Evolutionary conservation across 129 eudicot genomes (phyloP), one percentile per base, ranked within the genome.

Genomic region (Escallonia rubra): DNA sequence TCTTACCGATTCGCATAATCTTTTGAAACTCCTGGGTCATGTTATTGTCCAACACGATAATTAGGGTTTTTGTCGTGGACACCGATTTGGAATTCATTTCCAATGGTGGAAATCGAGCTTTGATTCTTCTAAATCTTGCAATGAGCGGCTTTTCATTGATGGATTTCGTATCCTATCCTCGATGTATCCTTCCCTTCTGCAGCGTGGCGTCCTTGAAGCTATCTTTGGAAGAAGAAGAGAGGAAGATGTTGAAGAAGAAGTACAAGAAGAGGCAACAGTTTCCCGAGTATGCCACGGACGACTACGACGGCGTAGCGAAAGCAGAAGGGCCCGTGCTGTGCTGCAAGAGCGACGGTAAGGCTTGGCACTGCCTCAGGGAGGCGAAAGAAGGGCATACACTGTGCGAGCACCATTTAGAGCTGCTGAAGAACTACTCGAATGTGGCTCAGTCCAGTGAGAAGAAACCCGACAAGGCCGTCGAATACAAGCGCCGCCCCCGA

Each of bases 351-450:
- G 83, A 82, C 47, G 83, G 68, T 2, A 72, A 85, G 65, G 86
- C 82, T 61, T 85, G 87, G 92, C 79, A 82, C 63, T 89, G 96
- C 76, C 73, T 75, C 43, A 61, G 75, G 14, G 72, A 71, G 46
- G 92, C 84, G 4, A 64, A 65, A 53, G 12, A 65, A 5, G 87
- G 85, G 4, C 50, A 59, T 13, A 14, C 76, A 4, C 44, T 88
- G 50, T 88, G 96, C 38, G 80, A 79, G 52, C 76, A 72, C 48
- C 87, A 81, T 68, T n/a, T 84, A 45, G 56, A 59, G 48, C 46
- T 60, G 51, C 39, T 58, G 12, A 75, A 60, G 66, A 64, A 38
- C 40, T 54, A 57, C 43, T 64, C 38, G 9, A 80, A 45, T 57
- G 57, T 61, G 73, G 54, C 48, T 40, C 60, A 64, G 47, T 23